Conservation (phyloP, 83 land plant species). For the Larix sibirica region DNA sequence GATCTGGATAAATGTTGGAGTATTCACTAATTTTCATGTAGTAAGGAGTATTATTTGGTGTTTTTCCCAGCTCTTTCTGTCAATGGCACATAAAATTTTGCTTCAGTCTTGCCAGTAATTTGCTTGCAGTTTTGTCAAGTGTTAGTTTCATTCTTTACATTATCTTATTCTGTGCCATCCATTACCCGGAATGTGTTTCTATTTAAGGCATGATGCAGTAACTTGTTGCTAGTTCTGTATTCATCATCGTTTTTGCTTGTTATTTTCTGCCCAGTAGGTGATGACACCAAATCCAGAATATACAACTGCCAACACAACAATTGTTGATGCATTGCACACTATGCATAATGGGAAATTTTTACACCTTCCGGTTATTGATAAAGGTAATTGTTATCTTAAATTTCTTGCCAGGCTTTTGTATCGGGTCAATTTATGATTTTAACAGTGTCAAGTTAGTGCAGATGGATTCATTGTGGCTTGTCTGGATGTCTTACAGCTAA, state of each 20-base stretch:
- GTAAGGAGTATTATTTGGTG: background rate
- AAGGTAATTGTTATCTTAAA: slow-evolving; percentile 40
- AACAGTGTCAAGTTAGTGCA: slow-evolving; percentile 23
- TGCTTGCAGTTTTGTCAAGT: background rate
- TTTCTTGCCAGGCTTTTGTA: background rate
- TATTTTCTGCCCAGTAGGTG: slow-evolving; percentile 47
- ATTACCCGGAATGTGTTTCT: background rate
- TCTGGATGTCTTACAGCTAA: slow-evolving; percentile 81
- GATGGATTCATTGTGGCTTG: slow-evolving; percentile 69
- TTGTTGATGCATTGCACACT: slow-evolving; percentile 93
- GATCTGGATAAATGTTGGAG: background rate
- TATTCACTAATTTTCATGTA: background rate
- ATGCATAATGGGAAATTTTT: slow-evolving; percentile 99
- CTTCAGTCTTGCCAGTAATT: background rate
- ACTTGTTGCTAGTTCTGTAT: background rate
- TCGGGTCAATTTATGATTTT: background rate
- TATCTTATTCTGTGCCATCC: slow-evolving; percentile 5
- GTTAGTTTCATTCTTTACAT: background rate
- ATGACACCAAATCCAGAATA: slow-evolving; percentile 98
- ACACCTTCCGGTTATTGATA: slow-evolving; percentile 91
- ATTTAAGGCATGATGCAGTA: background rate
- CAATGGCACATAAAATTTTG: background rate
- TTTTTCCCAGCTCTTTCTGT: background rate
- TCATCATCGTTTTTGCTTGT: background rate
- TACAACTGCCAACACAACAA: slow-evolving; percentile 79